Evolutionary conservation across 1,284 basidiomycete genomes (phyloP).

Genomic region (Salmacisia buchloeana): DNA sequence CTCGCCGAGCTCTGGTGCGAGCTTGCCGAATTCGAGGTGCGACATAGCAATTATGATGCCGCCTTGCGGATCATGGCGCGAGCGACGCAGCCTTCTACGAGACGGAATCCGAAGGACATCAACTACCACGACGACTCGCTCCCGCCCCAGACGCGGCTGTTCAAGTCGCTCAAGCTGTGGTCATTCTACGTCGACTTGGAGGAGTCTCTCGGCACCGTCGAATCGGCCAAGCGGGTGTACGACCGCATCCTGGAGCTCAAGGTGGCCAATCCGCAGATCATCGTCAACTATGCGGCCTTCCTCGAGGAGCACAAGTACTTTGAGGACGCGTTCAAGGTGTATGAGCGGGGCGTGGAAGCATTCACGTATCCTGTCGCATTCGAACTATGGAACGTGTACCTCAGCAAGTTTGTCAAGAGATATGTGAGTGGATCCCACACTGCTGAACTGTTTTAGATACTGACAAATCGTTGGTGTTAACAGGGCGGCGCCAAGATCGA

Average conservation of each 20-base stretch:
- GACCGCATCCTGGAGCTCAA: constrained; percentile 95
- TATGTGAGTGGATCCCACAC: constrained; percentile 62
- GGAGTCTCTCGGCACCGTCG: constrained; percentile 89
- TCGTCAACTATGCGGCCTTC: constrained; percentile 95
- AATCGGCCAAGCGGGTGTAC: constrained; percentile 85
- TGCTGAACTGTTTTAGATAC: background rate
- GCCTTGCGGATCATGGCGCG: constrained; percentile 90
- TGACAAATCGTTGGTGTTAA: background rate
- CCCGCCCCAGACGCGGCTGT: constrained; percentile 79
- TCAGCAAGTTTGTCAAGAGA: constrained; percentile 93
- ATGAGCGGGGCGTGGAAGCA: constrained; percentile 92
- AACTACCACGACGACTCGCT: constrained; percentile 92
- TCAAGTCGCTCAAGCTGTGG: constrained; percentile 98
- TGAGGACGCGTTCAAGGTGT: constrained; percentile 98
- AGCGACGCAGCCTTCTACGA: constrained; percentile 75
- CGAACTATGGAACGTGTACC: constrained; percentile 98
- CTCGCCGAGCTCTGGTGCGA: constrained; percentile 98
- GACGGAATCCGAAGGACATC: constrained; percentile 68
- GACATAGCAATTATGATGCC: constrained; percentile 93
- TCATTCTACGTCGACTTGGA: constrained; percentile 97
- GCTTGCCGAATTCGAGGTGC: constrained; percentile 96
- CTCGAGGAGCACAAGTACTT: constrained; percentile 96
- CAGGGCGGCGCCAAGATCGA: constrained; percentile 90
- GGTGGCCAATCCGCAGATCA: constrained; percentile 91
- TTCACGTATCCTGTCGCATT: constrained; percentile 98